phyloP scores from a whole-genome alignment of 495 filamentous ascomycete species.

The Antarctomyces pellizariae region DNA sequence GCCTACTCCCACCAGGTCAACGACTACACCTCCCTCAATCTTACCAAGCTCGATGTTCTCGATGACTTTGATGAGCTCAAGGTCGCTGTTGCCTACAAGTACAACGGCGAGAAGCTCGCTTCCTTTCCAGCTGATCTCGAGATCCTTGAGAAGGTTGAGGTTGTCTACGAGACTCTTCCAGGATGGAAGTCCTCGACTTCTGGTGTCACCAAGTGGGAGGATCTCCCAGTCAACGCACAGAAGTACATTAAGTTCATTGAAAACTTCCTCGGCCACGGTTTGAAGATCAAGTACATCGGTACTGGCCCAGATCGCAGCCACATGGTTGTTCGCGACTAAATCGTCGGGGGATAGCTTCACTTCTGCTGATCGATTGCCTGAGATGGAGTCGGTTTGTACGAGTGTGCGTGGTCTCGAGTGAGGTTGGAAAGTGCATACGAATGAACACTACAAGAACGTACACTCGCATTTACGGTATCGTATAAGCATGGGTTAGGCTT shows the following conservation, averaged over 20 bases:
- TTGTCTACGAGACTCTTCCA: slow-evolving; percentile 48
- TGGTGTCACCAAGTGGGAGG: slow-evolving; percentile 30
- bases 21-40: slow-evolving; percentile 55
- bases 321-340: no score
- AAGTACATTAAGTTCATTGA: slow-evolving; percentile 65
- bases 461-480: no score
- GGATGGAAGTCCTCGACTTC: slow-evolving; percentile 62
- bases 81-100: slow-evolving; percentile 48
- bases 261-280: slow-evolving; percentile 40
- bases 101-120: slow-evolving; percentile 27
- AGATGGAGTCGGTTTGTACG: no score
- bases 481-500: no score
- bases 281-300: slow-evolving; percentile 20
- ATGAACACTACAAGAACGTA: no score
- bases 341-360: no score
- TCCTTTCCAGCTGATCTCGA: slow-evolving; percentile 48
- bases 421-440: no score
- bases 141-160: slow-evolving; percentile 30
- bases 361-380: no score
- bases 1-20: slow-evolving; percentile 51
- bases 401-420: no score
- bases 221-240: slow-evolving; percentile 51
- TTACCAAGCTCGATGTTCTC: slow-evolving; percentile 77
- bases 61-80: slow-evolving; percentile 65
- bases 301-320: slow-evolving; percentile 48